A percentile compares a stretch with the other conserved stretches of the same genome.
Conservation (phyloP, 2,329 filamentous ascomycete species). For the Aciculosporium take region DNA sequence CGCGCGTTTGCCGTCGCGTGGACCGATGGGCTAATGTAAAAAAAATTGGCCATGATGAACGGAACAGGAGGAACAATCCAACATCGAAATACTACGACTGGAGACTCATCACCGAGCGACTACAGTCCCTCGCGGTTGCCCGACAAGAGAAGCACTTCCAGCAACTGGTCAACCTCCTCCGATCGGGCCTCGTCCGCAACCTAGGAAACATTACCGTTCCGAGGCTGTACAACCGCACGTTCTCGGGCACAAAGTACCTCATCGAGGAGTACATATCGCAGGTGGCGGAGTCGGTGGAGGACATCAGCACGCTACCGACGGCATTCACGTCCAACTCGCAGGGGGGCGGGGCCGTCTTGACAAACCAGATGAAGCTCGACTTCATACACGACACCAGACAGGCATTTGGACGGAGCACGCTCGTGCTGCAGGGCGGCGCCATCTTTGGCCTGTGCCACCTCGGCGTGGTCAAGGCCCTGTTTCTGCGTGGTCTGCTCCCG, state of each 20-base stretch:
- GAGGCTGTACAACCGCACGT: slow-evolving; percentile 69
- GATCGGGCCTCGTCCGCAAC: slow-evolving; percentile 68
- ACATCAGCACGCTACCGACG: slow-evolving; percentile 55
- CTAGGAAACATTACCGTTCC: slow-evolving; percentile 80
- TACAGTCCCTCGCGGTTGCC: slow-evolving; percentile 55
- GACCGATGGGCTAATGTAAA: no score
- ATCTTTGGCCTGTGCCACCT: slow-evolving; percentile 86
- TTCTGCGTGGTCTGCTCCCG: slow-evolving; percentile 65
- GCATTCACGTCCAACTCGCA: slow-evolving; percentile 24
- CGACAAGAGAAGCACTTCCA: slow-evolving; percentile 59
- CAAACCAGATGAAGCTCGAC: slow-evolving; percentile 68
- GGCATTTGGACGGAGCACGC: slow-evolving; percentile 71
- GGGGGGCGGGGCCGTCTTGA: slow-evolving; percentile 31
- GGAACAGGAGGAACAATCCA: slow-evolving; percentile 68
- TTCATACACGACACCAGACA: slow-evolving; percentile 77
- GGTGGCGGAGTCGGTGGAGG: slow-evolving; percentile 65
- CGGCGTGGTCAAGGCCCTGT: slow-evolving; percentile 78
- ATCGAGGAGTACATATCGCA: slow-evolving; percentile 86
- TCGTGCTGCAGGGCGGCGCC: slow-evolving; percentile 78
- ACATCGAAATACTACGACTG: slow-evolving; percentile 76
- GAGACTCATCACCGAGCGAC: slow-evolving; percentile 63
- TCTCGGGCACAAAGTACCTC: slow-evolving; percentile 75
- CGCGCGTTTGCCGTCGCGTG: no score
- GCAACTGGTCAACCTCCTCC: slow-evolving; percentile 62
- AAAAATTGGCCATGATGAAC: not conserved